phyloP scores from a whole-genome alignment of 306 rosid species.

The Pyrus pyrifolia region DNA sequence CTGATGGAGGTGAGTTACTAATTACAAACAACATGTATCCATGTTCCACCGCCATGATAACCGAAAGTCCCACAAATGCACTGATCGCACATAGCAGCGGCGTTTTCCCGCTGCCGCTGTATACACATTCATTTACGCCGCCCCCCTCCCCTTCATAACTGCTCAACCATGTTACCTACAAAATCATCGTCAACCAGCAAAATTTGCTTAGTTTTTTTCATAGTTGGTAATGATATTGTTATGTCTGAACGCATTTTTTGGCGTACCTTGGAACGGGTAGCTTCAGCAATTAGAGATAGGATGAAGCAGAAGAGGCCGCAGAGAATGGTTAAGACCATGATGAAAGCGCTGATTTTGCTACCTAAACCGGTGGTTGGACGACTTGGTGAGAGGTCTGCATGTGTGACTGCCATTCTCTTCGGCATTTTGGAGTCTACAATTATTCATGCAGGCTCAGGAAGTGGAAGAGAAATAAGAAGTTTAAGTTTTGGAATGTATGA shows the following conservation, averaged over 20 bases:
- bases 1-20: constrained; percentile 57
- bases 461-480: not conserved
- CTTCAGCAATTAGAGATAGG: constrained; percentile 80
- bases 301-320: constrained; percentile 71
- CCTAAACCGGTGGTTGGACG: constrained; percentile 41
- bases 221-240: not conserved
- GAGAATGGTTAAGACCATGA: constrained; percentile 55
- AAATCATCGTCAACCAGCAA: constrained; percentile 7
- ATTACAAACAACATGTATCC: constrained; percentile 62
- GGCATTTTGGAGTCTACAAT: constrained; percentile 19
- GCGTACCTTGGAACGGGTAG: constrained; percentile 81
- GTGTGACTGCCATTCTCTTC: constrained; percentile 68
- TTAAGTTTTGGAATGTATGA: not conserved
- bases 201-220: not conserved
- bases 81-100: constrained; percentile 62
- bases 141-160: constrained; percentile 24
- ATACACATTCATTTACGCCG: constrained; percentile 49
- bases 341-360: constrained; percentile 61
- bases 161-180: constrained; percentile 53
- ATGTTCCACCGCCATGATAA: constrained; percentile 58
- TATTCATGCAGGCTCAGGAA: not conserved
- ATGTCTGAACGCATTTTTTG: not conserved
- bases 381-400: constrained; percentile 80
- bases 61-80: constrained; percentile 74
- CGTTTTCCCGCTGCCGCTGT: constrained; percentile 67